Conservation (phyloP, 345 rosid genomes). For the Camelina neglecta region DNA sequence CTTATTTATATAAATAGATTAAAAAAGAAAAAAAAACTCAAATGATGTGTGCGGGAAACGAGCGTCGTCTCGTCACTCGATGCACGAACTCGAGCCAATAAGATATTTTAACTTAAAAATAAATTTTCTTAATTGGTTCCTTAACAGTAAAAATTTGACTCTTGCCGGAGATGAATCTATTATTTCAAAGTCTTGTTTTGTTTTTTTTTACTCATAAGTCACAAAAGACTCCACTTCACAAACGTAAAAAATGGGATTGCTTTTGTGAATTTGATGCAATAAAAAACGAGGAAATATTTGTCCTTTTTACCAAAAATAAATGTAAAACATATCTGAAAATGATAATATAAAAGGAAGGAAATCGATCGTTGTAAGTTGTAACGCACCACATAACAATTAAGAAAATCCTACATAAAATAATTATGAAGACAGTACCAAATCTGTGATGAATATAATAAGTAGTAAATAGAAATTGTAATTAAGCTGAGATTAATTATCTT, state of each 20-base stretch:
- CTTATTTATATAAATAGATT: neutral
- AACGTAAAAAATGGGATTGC: neutral
- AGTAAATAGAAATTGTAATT: slow-evolving; percentile 5
- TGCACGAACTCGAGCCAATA: slow-evolving; percentile 47
- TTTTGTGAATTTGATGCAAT: neutral
- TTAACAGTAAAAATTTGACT: slow-evolving; percentile 22
- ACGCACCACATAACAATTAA: neutral
- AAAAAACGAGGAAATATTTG: neutral
- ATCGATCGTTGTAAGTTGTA: neutral
- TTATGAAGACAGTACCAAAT: slow-evolving; percentile 36
- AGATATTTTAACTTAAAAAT: neutral
- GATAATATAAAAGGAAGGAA: neutral
- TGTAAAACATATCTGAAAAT: neutral
- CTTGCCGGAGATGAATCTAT: slow-evolving; percentile 5
- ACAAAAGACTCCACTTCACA: neutral
- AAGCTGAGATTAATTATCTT: neutral
- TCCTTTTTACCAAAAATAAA: neutral
- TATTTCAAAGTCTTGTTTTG: neutral
- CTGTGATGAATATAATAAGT: slow-evolving; percentile 2
- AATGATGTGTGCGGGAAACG: slow-evolving; percentile 47
- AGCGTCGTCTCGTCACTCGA: slow-evolving; percentile 39
- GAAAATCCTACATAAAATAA: slow-evolving; percentile 1
- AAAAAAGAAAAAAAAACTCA: slow-evolving; percentile 2
- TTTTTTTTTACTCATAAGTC: slow-evolving; percentile 27
- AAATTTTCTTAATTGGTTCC: neutral